Evolutionary conservation across 306 rosid genomes (phyloP), one percentile per base, ranked within the genome.

Genomic region (Bauhinia variegata): DNA sequence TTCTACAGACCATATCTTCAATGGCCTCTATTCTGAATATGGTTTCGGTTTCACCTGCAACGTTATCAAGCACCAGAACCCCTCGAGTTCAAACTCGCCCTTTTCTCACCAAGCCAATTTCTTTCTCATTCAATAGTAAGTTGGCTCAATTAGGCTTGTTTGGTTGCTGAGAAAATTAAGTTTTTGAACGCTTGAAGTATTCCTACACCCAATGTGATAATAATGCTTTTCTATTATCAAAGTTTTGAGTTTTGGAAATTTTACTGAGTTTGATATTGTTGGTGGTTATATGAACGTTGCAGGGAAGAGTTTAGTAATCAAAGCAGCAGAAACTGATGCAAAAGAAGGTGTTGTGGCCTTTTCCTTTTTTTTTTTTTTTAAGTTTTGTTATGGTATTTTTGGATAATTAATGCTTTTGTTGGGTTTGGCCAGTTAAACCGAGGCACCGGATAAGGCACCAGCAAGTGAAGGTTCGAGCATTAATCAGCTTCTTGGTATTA

Each of bases 321-420:
- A 78, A 75, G 89, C 93, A 15, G 69, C 83, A 1, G 93, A 87
- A 60, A 82, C 93, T 5, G 89, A 84, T 47, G 48, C 86, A 15
- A 72, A 82, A 12, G 85, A 87, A 87, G 93, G 93, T 87, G 32
- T 16, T 43, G 6, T 38, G 28, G 54, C 65, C 32, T 48, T 18
- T 54, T 46, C 3, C 28, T 47, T 2, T 6, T 50, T 11, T 15
- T 0, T 1, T 14, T 5, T 8, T 0, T 9, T 4, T 57, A 34
- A 3, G n/a, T 15, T 55, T 11, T 14, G n/a, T 13, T 13, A 12
- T 42, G 4, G 13, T 19, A 10, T 39, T 42, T 48, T 51, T 3
- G 5, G 34, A 41, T 33, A 4, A 43, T 34, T 15, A 10, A 54
- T 54, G 9, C 3, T 47, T 11, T 39, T 28, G 15, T 43, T 32